These are phyloP conservation scores for Botryococcus braunii DNA, from an alignment of 163 green algal species.

Conservation along the genomic window DNA sequence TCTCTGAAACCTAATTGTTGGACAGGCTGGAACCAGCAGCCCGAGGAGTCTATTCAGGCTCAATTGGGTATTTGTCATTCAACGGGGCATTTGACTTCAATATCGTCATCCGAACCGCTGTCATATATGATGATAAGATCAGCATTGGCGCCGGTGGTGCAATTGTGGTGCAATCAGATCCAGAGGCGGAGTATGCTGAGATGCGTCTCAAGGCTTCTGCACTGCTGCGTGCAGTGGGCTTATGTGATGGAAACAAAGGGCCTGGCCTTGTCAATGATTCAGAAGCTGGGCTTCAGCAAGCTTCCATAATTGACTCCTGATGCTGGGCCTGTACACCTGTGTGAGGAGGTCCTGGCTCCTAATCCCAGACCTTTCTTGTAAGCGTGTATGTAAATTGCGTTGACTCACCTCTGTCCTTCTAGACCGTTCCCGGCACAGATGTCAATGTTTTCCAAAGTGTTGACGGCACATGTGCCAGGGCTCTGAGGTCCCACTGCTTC, in stretches of 20 bases:
- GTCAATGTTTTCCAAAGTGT: too few species aligned
- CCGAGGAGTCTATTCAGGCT: slow-evolving; percentile 86
- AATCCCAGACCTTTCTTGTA: background rate
- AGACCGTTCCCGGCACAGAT: too few species aligned
- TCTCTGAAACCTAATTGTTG: too few species aligned
- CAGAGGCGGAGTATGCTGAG: slow-evolving; percentile 82
- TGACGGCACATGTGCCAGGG: too few species aligned
- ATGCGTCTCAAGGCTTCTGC: slow-evolving; percentile 86
- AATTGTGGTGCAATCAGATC: slow-evolving; percentile 51
- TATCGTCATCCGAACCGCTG: slow-evolving; percentile 94
- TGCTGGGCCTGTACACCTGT: background rate
- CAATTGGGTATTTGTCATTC: slow-evolving; percentile 81
- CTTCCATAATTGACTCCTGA: background rate
- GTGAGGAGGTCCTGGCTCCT: background rate
- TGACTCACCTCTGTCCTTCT: too few species aligned
- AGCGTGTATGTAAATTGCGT: slow-evolving; percentile 1
- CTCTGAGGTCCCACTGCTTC: too few species aligned
- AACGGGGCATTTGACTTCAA: slow-evolving; percentile 95
- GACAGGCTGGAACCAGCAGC: slow-evolving; percentile 62
- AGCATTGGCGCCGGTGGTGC: slow-evolving; percentile 89
- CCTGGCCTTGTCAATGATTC: background rate
- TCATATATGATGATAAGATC: slow-evolving; percentile 42
- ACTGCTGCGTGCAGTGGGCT: slow-evolving; percentile 49
- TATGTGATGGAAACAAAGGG: background rate
- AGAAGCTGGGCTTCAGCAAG: too few species aligned